Conservation (phyloP, 2,329 filamentous ascomycete species). For the Cytospora mali region DNA sequence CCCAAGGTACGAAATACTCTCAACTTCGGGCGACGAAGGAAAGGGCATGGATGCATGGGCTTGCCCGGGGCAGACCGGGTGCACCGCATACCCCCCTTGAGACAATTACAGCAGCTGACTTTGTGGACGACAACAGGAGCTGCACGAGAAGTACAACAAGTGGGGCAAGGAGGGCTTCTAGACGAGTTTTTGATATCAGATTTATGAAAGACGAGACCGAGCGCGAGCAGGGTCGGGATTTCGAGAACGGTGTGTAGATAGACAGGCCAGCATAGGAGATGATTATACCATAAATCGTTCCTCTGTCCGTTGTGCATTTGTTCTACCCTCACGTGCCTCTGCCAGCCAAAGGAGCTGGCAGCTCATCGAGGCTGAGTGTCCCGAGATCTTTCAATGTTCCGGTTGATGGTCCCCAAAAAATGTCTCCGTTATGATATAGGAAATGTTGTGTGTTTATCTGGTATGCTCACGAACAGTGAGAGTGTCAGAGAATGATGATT, state of each 20-base stretch:
- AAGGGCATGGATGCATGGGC: too few species aligned
- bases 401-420: neutral
- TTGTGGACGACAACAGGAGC: constrained; percentile 56
- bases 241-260: constrained; percentile 26
- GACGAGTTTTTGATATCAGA: constrained; percentile 27
- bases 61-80: neutral
- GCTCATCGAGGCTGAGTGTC: neutral
- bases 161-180: constrained; percentile 97
- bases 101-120: constrained; percentile 22
- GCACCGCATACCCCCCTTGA: neutral
- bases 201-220: constrained; percentile 5
- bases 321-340: neutral
- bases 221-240: constrained; percentile 23
- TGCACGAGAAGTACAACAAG: constrained; percentile 99
- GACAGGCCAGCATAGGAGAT: constrained; percentile 24
- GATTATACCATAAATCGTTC: neutral
- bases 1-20: constrained; percentile 68
- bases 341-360: neutral
- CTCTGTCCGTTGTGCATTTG: neutral
- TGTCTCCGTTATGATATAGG: neutral
- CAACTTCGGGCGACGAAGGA: neutral
- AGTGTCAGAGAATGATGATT: neutral
- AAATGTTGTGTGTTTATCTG: too few species aligned
- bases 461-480: neutral
- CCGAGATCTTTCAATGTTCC: neutral